phyloP scores from a whole-genome alignment of 2,329 filamentous ascomycete genomes.

The Fusarium mexicanum region DNA sequence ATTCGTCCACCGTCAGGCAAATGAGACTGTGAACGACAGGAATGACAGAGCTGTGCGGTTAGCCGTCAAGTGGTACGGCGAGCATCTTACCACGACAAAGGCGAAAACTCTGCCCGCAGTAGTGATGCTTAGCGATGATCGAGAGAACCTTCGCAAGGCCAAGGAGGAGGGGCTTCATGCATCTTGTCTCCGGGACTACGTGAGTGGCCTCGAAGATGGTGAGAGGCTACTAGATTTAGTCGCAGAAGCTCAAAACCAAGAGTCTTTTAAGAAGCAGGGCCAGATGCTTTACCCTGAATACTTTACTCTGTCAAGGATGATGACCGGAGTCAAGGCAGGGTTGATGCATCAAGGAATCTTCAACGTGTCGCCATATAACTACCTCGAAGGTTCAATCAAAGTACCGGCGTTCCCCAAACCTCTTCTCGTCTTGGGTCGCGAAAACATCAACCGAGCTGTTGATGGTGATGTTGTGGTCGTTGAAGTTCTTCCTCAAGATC shows the following conservation, averaged over 20 bases:
- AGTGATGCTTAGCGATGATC: slow-evolving; percentile 95
- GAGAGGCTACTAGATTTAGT: slow-evolving; percentile 94
- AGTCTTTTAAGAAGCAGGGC: slow-evolving; percentile 68
- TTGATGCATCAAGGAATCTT: slow-evolving; percentile 94
- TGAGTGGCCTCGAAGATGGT: slow-evolving; percentile 83
- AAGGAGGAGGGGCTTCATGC: slow-evolving; percentile 78
- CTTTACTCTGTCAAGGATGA: slow-evolving; percentile 87
- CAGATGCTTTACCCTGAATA: slow-evolving; percentile 90
- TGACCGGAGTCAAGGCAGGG: slow-evolving; percentile 90
- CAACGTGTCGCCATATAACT: slow-evolving; percentile 98
- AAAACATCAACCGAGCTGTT: slow-evolving; percentile 95
- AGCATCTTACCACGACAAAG: slow-evolving; percentile 77
- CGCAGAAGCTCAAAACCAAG: slow-evolving; percentile 77
- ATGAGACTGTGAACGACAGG: slow-evolving; percentile 93
- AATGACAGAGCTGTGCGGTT: slow-evolving; percentile 92
- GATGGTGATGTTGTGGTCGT: slow-evolving; percentile 94
- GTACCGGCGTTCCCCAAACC: slow-evolving; percentile 91
- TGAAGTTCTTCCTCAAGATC: slow-evolving; percentile 90
- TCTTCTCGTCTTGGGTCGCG: slow-evolving; percentile 86
- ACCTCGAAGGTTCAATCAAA: slow-evolving; percentile 91
- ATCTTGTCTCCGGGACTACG: slow-evolving; percentile 77
- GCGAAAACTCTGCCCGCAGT: slow-evolving; percentile 74
- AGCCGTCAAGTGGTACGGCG: slow-evolving; percentile 89
- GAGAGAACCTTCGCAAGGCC: slow-evolving; percentile 85
- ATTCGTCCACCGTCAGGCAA: slow-evolving; percentile 76